Evolutionary conservation across 1,284 basidiomycete genomes (phyloP), one percentile per base, ranked within the genome.

Genomic region (Fomes fomentarius): DNA sequence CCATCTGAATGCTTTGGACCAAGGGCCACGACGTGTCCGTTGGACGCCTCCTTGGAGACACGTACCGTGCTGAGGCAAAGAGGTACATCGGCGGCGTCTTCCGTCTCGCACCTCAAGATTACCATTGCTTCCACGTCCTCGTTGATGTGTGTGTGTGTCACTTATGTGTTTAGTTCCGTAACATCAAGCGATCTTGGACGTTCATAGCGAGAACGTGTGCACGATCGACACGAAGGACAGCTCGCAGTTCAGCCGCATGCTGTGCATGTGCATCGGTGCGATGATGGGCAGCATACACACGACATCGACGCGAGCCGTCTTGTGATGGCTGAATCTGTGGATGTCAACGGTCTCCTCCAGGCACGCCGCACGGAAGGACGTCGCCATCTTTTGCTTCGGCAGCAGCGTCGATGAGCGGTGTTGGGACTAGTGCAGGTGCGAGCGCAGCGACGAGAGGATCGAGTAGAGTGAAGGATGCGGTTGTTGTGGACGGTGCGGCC

Each of bases 1-100:
- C 98, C 64, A 96, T 98, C 90, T 87, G 93, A 1, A 76, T 79
- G 21, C 74, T 99, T 4, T 99, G 97, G 96, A 97, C 99, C 75
- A 99, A 99, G 69, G 97, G 96, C 0, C 85, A 94, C 22, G 94
- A 97, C 63, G 98, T 98, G 68, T 89, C 85, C 0, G 80, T 98
- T 1, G 78, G 74, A 1, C 80, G 87, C 1, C 76, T 99, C 35
- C 80, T 99, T 0, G 96, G 96, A 0, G 88, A 92, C 7, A 75
- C 74, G 8, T 94, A 94, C 69, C 83, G 83, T 54, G 76, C 80
- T 21, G 81, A 89, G 50, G 81, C 81, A 1, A 83, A 87, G 1
- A 78, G 79, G 31, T 98, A 91, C 67, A 74, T 79, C 4, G 89
- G 91, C 12, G 96, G 95, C 3, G 96, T 97, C 57, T 97, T 97